Evolutionary conservation across 1,284 basidiomycete species (phyloP).

Genomic region (Sporisorium exsertum): DNA sequence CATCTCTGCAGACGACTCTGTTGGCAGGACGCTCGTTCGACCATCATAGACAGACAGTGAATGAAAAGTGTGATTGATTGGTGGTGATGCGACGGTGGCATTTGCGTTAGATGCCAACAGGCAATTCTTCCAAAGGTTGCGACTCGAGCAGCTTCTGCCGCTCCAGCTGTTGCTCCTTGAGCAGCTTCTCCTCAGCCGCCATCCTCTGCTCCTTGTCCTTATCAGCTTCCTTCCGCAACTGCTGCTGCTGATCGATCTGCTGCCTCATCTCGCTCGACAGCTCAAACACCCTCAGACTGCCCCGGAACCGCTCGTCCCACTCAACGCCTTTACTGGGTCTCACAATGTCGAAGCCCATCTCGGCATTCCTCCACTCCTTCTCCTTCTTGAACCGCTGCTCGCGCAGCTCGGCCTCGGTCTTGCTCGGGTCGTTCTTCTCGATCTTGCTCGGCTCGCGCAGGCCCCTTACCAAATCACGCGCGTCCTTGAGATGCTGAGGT

Average conservation of each 20-base stretch:
- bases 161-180: conserved; percentile 30
- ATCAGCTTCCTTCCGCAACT: conserved; percentile 20
- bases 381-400: conserved; percentile 76
- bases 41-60: background rate
- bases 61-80: background rate
- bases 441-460: conserved; percentile 86
- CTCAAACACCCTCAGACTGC: conserved; percentile 74
- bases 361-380: conserved; percentile 81
- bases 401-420: conserved; percentile 86
- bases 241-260: conserved; percentile 33
- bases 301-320: conserved; percentile 82
- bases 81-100: background rate
- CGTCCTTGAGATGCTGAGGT: conserved; percentile 77
- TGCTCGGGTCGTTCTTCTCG: conserved; percentile 83
- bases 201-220: conserved; percentile 21
- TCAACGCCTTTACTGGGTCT: conserved; percentile 75
- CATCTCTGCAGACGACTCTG: background rate
- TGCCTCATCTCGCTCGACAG: conserved; percentile 38
- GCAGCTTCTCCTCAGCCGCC: conserved; percentile 18
- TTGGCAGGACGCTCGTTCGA: background rate
- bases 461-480: conserved; percentile 81
- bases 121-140: conserved; percentile 40
- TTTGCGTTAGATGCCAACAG: background rate
- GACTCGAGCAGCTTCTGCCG: conserved; percentile 38
- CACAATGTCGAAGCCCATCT: conserved; percentile 82